phyloP scores from a whole-genome alignment of 2,329 filamentous ascomycete genomes.

The Cercospora sp. region DNA sequence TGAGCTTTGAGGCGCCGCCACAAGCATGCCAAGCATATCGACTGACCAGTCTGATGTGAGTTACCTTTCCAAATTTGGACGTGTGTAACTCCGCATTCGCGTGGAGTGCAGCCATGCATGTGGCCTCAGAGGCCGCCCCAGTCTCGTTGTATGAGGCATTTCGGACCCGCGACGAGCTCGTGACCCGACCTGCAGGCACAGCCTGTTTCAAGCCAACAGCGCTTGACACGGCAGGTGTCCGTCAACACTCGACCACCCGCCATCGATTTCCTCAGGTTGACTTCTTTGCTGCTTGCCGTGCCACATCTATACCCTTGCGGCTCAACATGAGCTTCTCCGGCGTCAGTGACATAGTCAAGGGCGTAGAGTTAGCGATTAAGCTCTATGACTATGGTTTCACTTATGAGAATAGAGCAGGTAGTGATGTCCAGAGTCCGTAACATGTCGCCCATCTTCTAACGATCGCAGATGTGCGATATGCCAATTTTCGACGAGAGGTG shows the following conservation, averaged over 20 bases:
- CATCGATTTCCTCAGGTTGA: neutral
- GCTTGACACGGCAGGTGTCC: neutral
- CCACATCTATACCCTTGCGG: neutral
- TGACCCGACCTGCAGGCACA: conserved; percentile 2
- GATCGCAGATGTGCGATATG: conserved; percentile 24
- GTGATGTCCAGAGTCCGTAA: neutral
- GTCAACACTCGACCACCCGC: neutral
- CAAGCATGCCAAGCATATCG: conserved; percentile 2
- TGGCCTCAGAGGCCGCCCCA: neutral
- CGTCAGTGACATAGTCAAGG: conserved; percentile 21
- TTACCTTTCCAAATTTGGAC: neutral
- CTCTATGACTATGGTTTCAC: conserved; percentile 27
- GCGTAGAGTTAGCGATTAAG: conserved; percentile 22
- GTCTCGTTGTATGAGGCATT: neutral
- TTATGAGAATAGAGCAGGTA: conserved; percentile 25
- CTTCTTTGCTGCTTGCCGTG: neutral
- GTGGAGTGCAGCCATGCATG: neutral
- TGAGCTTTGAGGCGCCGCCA: conserved; percentile 1
- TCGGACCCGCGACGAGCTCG: neutral
- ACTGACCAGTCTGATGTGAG: neutral
- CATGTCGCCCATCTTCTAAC: neutral
- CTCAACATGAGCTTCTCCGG: conserved; percentile 15
- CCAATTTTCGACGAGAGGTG: conserved; percentile 28
- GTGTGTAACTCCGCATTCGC: conserved; percentile 3
- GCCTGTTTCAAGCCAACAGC: neutral